phyloP scores from a whole-genome alignment of 2,329 filamentous ascomycete species.

The Cladosporium sp. region DNA sequence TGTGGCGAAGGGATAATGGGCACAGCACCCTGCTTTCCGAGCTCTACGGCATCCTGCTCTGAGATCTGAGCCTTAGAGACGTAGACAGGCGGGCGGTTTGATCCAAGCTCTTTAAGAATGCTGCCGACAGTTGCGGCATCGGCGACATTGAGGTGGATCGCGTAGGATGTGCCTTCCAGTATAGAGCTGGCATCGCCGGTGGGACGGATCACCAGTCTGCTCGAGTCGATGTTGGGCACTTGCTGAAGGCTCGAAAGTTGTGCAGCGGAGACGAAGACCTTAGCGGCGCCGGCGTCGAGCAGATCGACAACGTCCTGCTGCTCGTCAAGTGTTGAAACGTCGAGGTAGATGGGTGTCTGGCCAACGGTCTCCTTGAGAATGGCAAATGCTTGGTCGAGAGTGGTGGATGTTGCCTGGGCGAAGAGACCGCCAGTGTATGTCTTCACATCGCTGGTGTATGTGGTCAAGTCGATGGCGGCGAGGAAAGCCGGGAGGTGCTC shows the following conservation, averaged over 20 bases:
- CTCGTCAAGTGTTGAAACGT: slow-evolving; percentile 65
- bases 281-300: slow-evolving; percentile 78
- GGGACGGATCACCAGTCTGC: slow-evolving; percentile 50
- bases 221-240: slow-evolving; percentile 49
- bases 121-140: slow-evolving; percentile 39
- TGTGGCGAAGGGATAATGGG: slow-evolving; percentile 68
- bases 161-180: slow-evolving; percentile 41
- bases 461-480: slow-evolving; percentile 42
- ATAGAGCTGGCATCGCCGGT: slow-evolving; percentile 42
- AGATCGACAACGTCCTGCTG: slow-evolving; percentile 71
- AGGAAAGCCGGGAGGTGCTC: slow-evolving; percentile 38
- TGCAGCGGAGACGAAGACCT: slow-evolving; percentile 71
- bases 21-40: slow-evolving; percentile 48
- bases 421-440: slow-evolving; percentile 57
- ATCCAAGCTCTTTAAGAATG: slow-evolving; percentile 48
- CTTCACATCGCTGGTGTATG: slow-evolving; percentile 34
- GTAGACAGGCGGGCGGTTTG: slow-evolving; percentile 46
- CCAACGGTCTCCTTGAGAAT: slow-evolving; percentile 56
- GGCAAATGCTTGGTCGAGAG: slow-evolving; percentile 41
- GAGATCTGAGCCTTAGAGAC: slow-evolving; percentile 42
- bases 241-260: slow-evolving; percentile 56
- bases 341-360: slow-evolving; percentile 62
- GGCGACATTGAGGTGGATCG: slow-evolving; percentile 38
- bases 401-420: slow-evolving; percentile 43
- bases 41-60: slow-evolving; percentile 36